Percentiles rank a stretch among this genome's conserved stretches.
phyloP scores from a whole-genome alignment of 106 monocot genomes.

The Phalaenopsis equestris region DNA sequence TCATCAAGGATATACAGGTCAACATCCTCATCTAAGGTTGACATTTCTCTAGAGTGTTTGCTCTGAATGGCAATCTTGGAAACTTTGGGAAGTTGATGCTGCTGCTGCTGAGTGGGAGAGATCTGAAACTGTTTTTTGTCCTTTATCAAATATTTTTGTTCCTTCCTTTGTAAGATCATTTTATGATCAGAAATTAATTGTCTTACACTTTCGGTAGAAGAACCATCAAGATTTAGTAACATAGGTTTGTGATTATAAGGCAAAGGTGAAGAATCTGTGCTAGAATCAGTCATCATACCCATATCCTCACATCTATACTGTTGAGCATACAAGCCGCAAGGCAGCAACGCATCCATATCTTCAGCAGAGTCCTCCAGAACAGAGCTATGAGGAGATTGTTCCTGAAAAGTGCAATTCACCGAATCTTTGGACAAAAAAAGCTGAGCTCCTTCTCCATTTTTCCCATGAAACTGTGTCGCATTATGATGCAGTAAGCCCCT shows the following conservation, averaged over 20 bases:
- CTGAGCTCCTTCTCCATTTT: slow-evolving; percentile 7
- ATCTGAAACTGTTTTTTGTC: slow-evolving; percentile 19
- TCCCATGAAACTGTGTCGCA: background rate
- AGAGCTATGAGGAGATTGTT: slow-evolving; percentile 18
- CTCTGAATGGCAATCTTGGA: slow-evolving; percentile 6
- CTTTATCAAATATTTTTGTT: slow-evolving; percentile 9
- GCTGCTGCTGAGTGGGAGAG: slow-evolving; percentile 1
- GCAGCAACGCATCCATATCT: slow-evolving; percentile 16
- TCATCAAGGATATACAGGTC: slow-evolving; percentile 70
- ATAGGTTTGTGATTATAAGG: slow-evolving; percentile 26
- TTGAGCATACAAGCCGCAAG: slow-evolving; percentile 16
- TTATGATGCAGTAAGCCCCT: slow-evolving; percentile 6
- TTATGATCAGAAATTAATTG: slow-evolving; percentile 12
- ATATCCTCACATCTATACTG: slow-evolving; percentile 16
- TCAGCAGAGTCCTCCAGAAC: slow-evolving; percentile 7
- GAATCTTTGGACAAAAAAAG: slow-evolving; percentile 6
- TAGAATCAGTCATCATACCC: slow-evolving; percentile 34
- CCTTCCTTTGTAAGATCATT: slow-evolving; percentile 12
- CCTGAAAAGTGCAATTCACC: slow-evolving; percentile 8
- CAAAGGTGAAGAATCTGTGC: slow-evolving; percentile 53
- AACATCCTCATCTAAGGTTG: slow-evolving; percentile 31
- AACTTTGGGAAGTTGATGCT: slow-evolving; percentile 11
- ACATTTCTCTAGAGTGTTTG: slow-evolving; percentile 7
- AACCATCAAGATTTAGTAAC: slow-evolving; percentile 13
- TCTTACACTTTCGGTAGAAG: slow-evolving; percentile 6